Base-by-base conservation (phyloP, 23 red algal species). In the Agarophyton chilense region DNA sequence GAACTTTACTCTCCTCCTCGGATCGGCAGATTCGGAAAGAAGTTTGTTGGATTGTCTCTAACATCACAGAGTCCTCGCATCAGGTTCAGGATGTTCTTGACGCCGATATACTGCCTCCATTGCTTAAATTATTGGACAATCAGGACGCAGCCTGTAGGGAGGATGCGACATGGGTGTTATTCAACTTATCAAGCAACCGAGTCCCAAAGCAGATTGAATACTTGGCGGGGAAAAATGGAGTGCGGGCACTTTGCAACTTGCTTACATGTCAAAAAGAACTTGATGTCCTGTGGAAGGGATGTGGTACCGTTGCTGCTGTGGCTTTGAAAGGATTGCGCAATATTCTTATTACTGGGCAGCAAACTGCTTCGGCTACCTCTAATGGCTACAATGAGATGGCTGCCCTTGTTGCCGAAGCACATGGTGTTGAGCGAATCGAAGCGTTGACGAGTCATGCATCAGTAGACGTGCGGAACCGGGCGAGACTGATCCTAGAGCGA, bases 41-140 rank as follows among this genome's bases (percentile, higher is more conserved):
- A 53, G 94, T 94, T 52, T 98, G 96, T 62, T 98, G 96, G 96
- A 98, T 98, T 72, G 77, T 95, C 22, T 95, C 92, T 14, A 98
- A 98, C 79, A 98, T 98, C n/a, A 95, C 96, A 17, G 96, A 98
- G 72, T 98, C 96, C 26, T 86, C 92, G 14, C 96, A 98, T 90
- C 96, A 98, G 45, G 96, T 98, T 18, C 79, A 95, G 43, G 96
- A 95, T 78, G 93, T 98, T 1, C 73, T 98, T 21, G 93, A 95
- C 47, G 96, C 96, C 4, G 96, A 92, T 65, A 95, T 98, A 71
- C 90, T 98, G 22, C 82, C 84, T 9, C 90, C 95, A 1, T 31
- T 98, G 10, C 62, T 98, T 8, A 90, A 88, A 41, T 60, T 98
- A 52, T 56, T 98, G 32, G 92, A 92, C 12, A 83, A 71, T 40